Evolutionary conservation across 306 rosid genomes (phyloP).

Genomic region (Acacia confusa): DNA sequence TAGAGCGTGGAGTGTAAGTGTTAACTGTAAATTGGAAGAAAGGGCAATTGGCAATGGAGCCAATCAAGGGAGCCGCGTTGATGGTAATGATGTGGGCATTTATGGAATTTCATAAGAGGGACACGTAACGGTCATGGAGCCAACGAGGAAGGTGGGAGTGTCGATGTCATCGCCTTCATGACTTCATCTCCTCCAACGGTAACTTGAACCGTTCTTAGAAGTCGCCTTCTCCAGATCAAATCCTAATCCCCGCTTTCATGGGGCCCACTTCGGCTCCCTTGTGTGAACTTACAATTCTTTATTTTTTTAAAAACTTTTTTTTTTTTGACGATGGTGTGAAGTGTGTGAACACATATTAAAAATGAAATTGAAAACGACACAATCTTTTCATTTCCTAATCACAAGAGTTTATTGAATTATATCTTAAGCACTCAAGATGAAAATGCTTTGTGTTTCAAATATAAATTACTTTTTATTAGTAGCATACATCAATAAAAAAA

Average conservation of each 20-base stretch:
- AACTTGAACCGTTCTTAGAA: background rate
- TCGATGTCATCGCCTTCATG: background rate
- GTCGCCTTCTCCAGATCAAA: background rate
- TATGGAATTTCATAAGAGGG: background rate
- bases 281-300: background rate
- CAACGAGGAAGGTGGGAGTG: background rate
- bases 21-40: too few species aligned
- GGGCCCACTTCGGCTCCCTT: background rate
- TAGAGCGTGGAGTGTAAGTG: background rate
- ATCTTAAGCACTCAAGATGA: background rate
- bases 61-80: background rate
- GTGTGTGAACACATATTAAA: background rate
- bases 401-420: background rate
- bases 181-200: background rate
- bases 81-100: background rate
- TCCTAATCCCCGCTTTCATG: background rate
- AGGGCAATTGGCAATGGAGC: background rate
- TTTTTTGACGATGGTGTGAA: background rate
- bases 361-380: background rate
- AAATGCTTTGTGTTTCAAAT: too few species aligned
- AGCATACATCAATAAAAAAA: too few species aligned
- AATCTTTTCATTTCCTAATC: background rate
- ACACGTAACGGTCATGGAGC: constrained; percentile 10
- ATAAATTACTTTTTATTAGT: too few species aligned
- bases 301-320: background rate